Evolutionary conservation across 2,329 filamentous ascomycete species (phyloP).

Genomic region (Pyricularia grisea): DNA sequence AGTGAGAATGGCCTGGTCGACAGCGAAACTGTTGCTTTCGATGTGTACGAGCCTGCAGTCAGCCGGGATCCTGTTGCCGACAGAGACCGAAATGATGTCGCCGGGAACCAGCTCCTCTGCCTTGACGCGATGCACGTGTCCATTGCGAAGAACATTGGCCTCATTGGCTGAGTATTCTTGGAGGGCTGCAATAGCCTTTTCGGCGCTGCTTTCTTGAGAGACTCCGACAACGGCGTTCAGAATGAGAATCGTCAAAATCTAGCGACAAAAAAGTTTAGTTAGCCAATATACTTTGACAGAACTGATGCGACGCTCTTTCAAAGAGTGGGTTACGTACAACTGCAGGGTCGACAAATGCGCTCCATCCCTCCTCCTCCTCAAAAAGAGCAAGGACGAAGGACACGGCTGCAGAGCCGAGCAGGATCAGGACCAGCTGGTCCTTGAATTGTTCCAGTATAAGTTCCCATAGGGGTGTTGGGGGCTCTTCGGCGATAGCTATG

Average conservation of each 20-base stretch:
- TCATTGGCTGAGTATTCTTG: constrained; percentile 99
- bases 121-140: constrained; percentile 72
- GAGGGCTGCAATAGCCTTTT: constrained; percentile 94
- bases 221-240: constrained; percentile 96
- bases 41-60: constrained; percentile 86
- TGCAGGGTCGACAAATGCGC: constrained; percentile 89
- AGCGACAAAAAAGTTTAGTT: constrained; percentile 5
- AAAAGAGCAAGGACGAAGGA: constrained; percentile 91
- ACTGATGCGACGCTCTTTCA: not conserved
- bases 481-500: constrained; percentile 67
- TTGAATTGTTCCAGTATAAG: constrained; percentile 98
- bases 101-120: constrained; percentile 96
- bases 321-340: constrained; percentile 56
- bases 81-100: constrained; percentile 77
- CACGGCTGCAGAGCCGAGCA: constrained; percentile 84
- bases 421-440: constrained; percentile 92
- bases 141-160: constrained; percentile 84
- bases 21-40: constrained; percentile 92
- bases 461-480: constrained; percentile 91
- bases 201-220: constrained; percentile 95
- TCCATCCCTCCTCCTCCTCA: constrained; percentile 89
- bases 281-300: not conserved
- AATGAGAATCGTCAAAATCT: constrained; percentile 95
- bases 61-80: constrained; percentile 89
- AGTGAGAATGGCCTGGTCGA: constrained; percentile 95